These are phyloP conservation scores for Mucor lusitanicus DNA, from an alignment of 371 early-diverging fungal genomes.

Conservation along the genomic window DNA sequence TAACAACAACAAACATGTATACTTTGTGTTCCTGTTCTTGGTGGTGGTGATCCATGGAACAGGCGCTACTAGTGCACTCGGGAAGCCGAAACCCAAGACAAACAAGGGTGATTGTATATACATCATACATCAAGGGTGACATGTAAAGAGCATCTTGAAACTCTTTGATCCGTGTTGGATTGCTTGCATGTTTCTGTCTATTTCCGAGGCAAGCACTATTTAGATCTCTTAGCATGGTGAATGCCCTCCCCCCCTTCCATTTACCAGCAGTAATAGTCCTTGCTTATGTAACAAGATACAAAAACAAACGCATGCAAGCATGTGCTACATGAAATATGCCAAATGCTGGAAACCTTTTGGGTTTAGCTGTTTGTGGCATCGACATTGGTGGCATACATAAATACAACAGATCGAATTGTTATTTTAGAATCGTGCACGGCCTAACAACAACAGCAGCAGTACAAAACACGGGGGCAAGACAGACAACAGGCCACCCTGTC, in stretches of 20 bases:
- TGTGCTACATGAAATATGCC: background rate
- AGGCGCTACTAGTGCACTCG: no score
- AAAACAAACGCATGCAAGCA: background rate
- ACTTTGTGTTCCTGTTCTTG: background rate
- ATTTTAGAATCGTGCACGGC: slow-evolving; percentile 2
- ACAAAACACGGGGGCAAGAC: background rate
- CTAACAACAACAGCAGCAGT: background rate
- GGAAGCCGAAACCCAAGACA: background rate
- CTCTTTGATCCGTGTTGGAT: background rate
- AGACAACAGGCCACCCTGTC: no score
- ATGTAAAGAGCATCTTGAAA: background rate
- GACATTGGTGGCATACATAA: background rate
- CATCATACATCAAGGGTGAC: background rate
- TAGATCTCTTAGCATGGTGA: no score
- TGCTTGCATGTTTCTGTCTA: background rate
- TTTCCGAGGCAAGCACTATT: no score
- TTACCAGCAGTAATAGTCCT: background rate
- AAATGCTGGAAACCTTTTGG: background rate
- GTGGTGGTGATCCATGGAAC: background rate
- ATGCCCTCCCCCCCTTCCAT: no score
- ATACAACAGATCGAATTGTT: background rate
- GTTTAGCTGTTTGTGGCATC: background rate
- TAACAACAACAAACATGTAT: background rate
- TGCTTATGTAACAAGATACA: background rate
- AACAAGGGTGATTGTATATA: background rate